Evolutionary conservation across 148 eudicot genomes (phyloP), one percentile per base, ranked within the genome.

Genomic region (Simmondsia chinensis): DNA sequence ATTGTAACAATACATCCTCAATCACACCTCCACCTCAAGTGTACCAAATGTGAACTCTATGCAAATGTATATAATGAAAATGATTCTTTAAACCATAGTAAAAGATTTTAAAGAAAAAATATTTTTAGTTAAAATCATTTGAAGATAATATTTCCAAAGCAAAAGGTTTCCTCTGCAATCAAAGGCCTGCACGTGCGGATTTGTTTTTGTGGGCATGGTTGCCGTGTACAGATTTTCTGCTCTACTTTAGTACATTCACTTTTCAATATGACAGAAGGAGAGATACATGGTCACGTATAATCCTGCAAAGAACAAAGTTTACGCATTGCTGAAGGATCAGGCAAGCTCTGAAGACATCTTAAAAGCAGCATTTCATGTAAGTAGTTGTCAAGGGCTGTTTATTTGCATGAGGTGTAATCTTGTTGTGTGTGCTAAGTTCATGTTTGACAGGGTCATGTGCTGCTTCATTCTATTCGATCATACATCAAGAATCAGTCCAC

Each of bases 361-460:
- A 69, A 91, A 85, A 67, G 97, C 97, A 21, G 86, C 97, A 63
- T 91, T 79, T 39, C 97, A 91, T 72, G 95, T 91, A 59, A 71
- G 87, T 64, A 52, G 39, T 29, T 27, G 23, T 6, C 6, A 28
- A 15, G 34, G 12, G 13, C 10, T 27, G 7, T 11, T 21, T 10
- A 18, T 6, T 15, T 46, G 12, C 13, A 56, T 37, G 20, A 17
- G 22, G 40, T 44, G 10, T 36, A 44, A 20, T 52, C 23, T 23
- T 38, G 48, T 28, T 56, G 44, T 56, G 13, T 46, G 32, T 52
- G 20, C 33, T 13, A n/a, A 10, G 18, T 43, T 41, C 20, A 26
- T 2, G 29, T 39, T 59, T 59, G n/a, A 22, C 81, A 91, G 95
- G 94, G 94, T 56, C 85, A 86, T 48, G 86, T 91, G 66, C 94